Conservation (phyloP, 164 flowering plant genomes). For the Akebia trifoliata region DNA sequence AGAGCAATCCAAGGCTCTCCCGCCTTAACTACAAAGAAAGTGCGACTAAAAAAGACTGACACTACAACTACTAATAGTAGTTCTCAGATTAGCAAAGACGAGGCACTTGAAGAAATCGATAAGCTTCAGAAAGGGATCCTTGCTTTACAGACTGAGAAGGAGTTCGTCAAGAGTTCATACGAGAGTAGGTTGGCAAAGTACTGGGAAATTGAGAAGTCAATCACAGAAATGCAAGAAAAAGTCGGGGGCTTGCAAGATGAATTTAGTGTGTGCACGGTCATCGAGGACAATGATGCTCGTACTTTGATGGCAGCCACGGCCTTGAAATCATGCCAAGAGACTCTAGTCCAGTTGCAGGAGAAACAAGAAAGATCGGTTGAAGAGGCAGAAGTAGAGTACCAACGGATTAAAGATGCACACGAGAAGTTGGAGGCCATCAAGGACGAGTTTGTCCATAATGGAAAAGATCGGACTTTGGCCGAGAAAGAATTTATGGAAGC, state of each 20-base stretch:
- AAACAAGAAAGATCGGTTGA: constrained; percentile 38
- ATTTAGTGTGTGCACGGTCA: constrained; percentile 39
- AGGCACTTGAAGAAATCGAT: constrained; percentile 38
- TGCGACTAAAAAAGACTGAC: constrained; percentile 16
- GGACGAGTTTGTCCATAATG: constrained; percentile 14
- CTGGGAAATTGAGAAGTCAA: constrained; percentile 59
- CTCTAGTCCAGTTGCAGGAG: constrained; percentile 47
- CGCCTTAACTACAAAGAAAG: constrained; percentile 19
- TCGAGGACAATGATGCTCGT: constrained; percentile 74
- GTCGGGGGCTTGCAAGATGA: constrained; percentile 68
- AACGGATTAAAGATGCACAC: constrained; percentile 37
- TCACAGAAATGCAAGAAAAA: constrained; percentile 50
- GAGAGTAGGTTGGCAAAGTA: constrained; percentile 48
- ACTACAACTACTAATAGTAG: neutral
- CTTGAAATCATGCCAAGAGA: constrained; percentile 56
- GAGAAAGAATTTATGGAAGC: constrained; percentile 9
- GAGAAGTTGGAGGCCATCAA: constrained; percentile 41
- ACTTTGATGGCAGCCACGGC: constrained; percentile 63
- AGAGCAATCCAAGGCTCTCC: constrained; percentile 20
- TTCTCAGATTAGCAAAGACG: constrained; percentile 22
- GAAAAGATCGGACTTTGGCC: constrained; percentile 6
- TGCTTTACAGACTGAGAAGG: constrained; percentile 73
- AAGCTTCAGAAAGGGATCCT: constrained; percentile 64
- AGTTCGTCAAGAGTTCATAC: constrained; percentile 59
- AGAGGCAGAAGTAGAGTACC: constrained; percentile 43